A percentile compares a stretch with the other conserved stretches of the same genome.
phyloP scores from a whole-genome alignment of 441 rosid genomes.

The Jatropha multifida region DNA sequence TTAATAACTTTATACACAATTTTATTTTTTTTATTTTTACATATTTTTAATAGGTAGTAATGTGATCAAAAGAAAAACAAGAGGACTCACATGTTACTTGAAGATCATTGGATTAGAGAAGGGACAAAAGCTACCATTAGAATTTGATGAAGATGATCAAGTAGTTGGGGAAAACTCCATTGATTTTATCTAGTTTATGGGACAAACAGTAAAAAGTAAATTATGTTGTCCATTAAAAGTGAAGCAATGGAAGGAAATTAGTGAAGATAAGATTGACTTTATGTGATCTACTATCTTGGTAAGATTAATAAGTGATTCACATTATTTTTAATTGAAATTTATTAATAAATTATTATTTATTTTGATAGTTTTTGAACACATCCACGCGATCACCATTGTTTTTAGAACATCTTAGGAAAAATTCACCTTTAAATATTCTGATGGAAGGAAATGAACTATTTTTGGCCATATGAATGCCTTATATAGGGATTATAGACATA shows the following conservation, averaged over 20 bases:
- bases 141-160: constrained; percentile 5
- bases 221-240: constrained; percentile 1
- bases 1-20: too few relatives aligned
- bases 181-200: neutral
- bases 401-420: too few relatives aligned
- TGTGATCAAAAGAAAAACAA: too few relatives aligned
- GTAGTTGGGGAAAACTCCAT: neutral
- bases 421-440: too few relatives aligned
- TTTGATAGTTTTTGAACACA: too few relatives aligned
- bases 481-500: neutral
- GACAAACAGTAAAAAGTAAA: neutral
- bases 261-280: neutral
- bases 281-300: neutral
- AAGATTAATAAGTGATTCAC: neutral
- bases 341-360: too few relatives aligned
- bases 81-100: too few relatives aligned
- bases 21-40: too few relatives aligned
- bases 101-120: too few relatives aligned
- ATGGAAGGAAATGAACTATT: neutral
- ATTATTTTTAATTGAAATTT: neutral
- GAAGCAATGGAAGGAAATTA: neutral
- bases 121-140: neutral
- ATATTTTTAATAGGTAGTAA: too few relatives aligned
- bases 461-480: neutral
- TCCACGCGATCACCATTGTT: too few relatives aligned